Evolutionary conservation across 805 yeast species (phyloP), one percentile per base, ranked within the genome.

Genomic region (Myxozyma monticola): DNA sequence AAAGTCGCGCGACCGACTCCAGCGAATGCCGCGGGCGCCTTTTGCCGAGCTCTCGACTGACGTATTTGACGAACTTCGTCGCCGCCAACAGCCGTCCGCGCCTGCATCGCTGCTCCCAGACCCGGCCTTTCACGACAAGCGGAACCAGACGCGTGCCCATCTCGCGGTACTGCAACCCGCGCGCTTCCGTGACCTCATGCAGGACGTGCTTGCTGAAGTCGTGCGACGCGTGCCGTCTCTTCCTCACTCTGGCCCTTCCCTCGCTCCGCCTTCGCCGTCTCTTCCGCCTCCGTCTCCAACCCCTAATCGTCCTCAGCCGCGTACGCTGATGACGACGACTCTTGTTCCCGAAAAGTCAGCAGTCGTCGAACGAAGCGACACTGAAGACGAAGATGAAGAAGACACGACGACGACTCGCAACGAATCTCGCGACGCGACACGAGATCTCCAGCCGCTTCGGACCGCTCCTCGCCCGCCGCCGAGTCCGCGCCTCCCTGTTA

Each of bases 141-240:
- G 99, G 64, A 95, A 93, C 65, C 95, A 89, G 68, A 98, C 99
- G 1, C 78, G 99, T 61, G 87, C 87, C 67, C 91, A 90, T 69
- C 76, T 93, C 60, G 84, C 96, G 4, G 81, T 86, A 42, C 77
- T 93, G 51, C 93, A 96, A 1, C 81, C 83, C 42, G 67, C 83
- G 2, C 71, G 98, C 54, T 93, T 93, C 71, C 83, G 84, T 60
- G 99, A 91, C 66, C 78, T 93, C 65, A 95, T 88, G 17, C 83
- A 85, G 50, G 99, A 93, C 66, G 89, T 93, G 37, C 73, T 85
- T 37, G 87, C 73, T 66, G 99, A 93, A 68, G 86, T 89, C 43
- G 88, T 85, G 62, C 78, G 96, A 62, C 73, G 96, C 60, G 74
- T 76, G 22, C 79, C 83, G 44, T 31, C 18, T 14, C 26, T 9